Conservation (phyloP, 345 rosid genomes). For the Passiflora organensis region DNA sequence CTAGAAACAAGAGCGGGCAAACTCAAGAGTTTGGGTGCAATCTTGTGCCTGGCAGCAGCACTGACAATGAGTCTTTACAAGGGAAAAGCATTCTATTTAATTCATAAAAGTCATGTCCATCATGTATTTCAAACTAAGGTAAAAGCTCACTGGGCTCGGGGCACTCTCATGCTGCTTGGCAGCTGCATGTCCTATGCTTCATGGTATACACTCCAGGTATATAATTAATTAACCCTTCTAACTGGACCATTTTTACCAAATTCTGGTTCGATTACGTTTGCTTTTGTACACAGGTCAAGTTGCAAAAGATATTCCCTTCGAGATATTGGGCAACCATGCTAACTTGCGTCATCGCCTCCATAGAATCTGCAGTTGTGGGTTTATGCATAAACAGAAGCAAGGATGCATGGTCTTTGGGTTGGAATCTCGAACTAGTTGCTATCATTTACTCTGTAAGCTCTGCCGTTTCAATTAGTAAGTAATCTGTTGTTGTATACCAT, state of each 20-base stretch:
- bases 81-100: slow-evolving; percentile 28
- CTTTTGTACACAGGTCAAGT: slow-evolving; percentile 23
- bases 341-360: slow-evolving; percentile 33
- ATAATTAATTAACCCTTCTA: background rate
- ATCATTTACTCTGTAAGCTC: slow-evolving; percentile 40
- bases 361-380: slow-evolving; percentile 32
- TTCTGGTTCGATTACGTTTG: background rate
- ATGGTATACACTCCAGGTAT: slow-evolving; percentile 47
- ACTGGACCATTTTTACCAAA: too few species aligned
- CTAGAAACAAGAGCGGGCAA: slow-evolving; percentile 28
- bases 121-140: background rate
- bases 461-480: background rate
- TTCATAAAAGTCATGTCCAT: background rate
- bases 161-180: slow-evolving; percentile 29
- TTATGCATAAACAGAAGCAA: slow-evolving; percentile 23
- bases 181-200: slow-evolving; percentile 31
- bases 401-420: slow-evolving; percentile 32
- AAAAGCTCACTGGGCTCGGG: slow-evolving; percentile 22
- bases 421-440: slow-evolving; percentile 37
- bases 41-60: slow-evolving; percentile 40
- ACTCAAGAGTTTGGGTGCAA: slow-evolving; percentile 31
- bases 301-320: slow-evolving; percentile 30
- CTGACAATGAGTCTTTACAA: slow-evolving; percentile 25
- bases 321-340: slow-evolving; percentile 43
- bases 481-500: too few species aligned